Percentiles rank a stretch among this genome's conserved stretches.
Conservation (phyloP, 1,284 basidiomycete species). For the Fomes fomentarius region DNA sequence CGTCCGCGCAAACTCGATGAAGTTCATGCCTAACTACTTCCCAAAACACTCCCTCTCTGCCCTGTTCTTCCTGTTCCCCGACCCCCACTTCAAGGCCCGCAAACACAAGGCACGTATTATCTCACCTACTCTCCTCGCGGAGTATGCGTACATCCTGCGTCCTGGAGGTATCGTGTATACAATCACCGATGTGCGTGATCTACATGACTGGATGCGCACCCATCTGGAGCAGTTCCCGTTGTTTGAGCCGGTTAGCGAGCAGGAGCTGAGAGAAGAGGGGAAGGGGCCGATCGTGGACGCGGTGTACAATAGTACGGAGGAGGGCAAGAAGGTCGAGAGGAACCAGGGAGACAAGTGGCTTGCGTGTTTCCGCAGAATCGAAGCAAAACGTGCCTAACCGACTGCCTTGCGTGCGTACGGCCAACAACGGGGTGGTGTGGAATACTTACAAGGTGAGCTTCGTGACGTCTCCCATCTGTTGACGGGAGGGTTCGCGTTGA, state of each 20-base stretch:
- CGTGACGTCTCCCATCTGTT: too few species aligned
- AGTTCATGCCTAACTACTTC: slow-evolving; percentile 98
- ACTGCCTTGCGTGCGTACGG: slow-evolving; percentile 2
- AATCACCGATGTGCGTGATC: slow-evolving; percentile 94
- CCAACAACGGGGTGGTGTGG: not conserved
- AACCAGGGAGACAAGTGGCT: slow-evolving; percentile 91
- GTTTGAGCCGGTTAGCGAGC: slow-evolving; percentile 82
- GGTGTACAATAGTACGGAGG: slow-evolving; percentile 88
- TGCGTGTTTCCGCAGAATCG: slow-evolving; percentile 77
- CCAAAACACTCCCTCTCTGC: slow-evolving; percentile 87
- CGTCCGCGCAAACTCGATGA: slow-evolving; percentile 97
- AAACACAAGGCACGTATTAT: slow-evolving; percentile 99
- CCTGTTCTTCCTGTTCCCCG: slow-evolving; percentile 98
- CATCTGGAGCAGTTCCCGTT: slow-evolving; percentile 88
- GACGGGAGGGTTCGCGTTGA: too few species aligned
- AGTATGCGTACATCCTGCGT: slow-evolving; percentile 92
- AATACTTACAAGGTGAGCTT: not conserved
- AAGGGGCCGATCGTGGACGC: slow-evolving; percentile 79
- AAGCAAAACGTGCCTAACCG: slow-evolving; percentile 34
- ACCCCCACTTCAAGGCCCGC: slow-evolving; percentile 97
- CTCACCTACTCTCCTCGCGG: slow-evolving; percentile 90
- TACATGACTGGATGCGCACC: slow-evolving; percentile 94
- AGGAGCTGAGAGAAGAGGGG: slow-evolving; percentile 72
- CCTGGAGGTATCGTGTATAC: slow-evolving; percentile 97
- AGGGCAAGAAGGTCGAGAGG: slow-evolving; percentile 95